Evolutionary conservation across 176 grass and related monocot genomes (phyloP).

Genomic region (Musa itinerans): DNA sequence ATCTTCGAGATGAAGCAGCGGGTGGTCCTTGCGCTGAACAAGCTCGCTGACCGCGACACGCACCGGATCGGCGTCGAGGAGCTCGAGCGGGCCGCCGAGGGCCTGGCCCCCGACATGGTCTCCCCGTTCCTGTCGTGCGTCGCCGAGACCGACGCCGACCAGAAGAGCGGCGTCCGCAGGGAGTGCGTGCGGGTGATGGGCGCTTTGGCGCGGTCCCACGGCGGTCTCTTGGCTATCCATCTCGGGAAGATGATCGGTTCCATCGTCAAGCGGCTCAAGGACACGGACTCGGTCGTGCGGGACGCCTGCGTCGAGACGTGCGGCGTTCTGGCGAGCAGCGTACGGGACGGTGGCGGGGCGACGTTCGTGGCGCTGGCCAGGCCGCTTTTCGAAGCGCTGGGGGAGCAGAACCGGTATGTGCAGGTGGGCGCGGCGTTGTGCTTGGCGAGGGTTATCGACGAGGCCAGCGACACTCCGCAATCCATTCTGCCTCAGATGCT

Average conservation of each 20-base stretch:
- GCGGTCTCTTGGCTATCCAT: slow-evolving; percentile 50
- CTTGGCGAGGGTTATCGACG: slow-evolving; percentile 80
- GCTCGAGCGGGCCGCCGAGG: slow-evolving; percentile 42
- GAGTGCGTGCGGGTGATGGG: slow-evolving; percentile 78
- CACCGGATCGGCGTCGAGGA: slow-evolving; percentile 71
- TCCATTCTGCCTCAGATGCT: slow-evolving; percentile 78
- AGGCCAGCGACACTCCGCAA: slow-evolving; percentile 54
- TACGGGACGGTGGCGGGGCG: slow-evolving; percentile 22
- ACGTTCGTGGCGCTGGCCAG: slow-evolving; percentile 50
- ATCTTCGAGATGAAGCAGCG: slow-evolving; percentile 81
- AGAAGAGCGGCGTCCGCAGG: slow-evolving; percentile 65
- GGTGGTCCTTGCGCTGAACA: slow-evolving; percentile 67
- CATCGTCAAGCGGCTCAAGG: slow-evolving; percentile 67
- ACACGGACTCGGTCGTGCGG: slow-evolving; percentile 73
- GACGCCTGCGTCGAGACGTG: slow-evolving; percentile 86
- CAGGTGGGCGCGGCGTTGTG: slow-evolving; percentile 77
- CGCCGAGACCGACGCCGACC: slow-evolving; percentile 64
- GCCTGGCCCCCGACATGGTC: slow-evolving; percentile 58
- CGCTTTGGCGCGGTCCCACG: slow-evolving; percentile 45
- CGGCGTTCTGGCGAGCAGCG: slow-evolving; percentile 54
- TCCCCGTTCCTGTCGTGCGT: slow-evolving; percentile 77
- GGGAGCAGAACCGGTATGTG: slow-evolving; percentile 77
- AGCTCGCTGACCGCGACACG: slow-evolving; percentile 77
- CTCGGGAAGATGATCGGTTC: slow-evolving; percentile 51
- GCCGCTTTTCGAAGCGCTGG: slow-evolving; percentile 78